Evolutionary conservation across 139 green algal species (phyloP).

Genomic region (Deuterostichococcus epilithicus): DNA sequence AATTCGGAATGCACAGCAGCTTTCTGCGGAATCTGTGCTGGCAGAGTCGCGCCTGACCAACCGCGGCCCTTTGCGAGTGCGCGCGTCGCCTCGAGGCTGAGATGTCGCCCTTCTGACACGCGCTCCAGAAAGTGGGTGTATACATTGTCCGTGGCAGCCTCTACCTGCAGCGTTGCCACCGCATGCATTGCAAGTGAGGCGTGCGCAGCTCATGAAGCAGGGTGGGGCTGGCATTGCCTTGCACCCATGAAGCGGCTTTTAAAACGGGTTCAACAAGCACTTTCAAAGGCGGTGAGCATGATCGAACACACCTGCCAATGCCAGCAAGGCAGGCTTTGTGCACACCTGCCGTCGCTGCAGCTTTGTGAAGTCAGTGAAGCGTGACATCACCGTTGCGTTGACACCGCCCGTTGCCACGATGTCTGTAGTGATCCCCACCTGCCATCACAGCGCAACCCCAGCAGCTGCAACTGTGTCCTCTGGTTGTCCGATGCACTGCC

Average conservation of each 20-base stretch:
- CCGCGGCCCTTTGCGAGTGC: conserved; percentile 26
- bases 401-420: conserved; percentile 25
- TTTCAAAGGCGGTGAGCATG: too few relatives aligned
- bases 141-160: conserved; percentile 16
- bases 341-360: conserved; percentile 11
- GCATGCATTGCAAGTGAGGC: too few relatives aligned
- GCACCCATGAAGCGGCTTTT: too few relatives aligned
- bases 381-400: conserved; percentile 36
- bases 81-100: conserved; percentile 3
- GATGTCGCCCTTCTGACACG: conserved; percentile 15
- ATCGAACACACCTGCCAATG: too few relatives aligned
- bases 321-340: too few relatives aligned
- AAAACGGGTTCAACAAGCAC: too few relatives aligned
- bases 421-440: conserved; percentile 23
- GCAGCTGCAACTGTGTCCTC: too few relatives aligned
- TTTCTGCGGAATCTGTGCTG: too few relatives aligned
- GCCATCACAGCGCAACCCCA: too few relatives aligned
- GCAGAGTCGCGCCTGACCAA: conserved; percentile 11
- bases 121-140: conserved; percentile 23
- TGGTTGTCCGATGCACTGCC: too few relatives aligned
- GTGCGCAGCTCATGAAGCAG: background rate
- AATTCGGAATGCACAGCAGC: background rate
- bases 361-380: conserved; percentile 19
- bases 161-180: background rate
- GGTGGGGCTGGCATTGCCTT: too few relatives aligned